A percentile compares a stretch with the other conserved stretches of the same genome.
These are phyloP conservation scores for Geotrichum bryndzae DNA, from an alignment of 1,139 yeast genomes.

Conservation along the genomic window DNA sequence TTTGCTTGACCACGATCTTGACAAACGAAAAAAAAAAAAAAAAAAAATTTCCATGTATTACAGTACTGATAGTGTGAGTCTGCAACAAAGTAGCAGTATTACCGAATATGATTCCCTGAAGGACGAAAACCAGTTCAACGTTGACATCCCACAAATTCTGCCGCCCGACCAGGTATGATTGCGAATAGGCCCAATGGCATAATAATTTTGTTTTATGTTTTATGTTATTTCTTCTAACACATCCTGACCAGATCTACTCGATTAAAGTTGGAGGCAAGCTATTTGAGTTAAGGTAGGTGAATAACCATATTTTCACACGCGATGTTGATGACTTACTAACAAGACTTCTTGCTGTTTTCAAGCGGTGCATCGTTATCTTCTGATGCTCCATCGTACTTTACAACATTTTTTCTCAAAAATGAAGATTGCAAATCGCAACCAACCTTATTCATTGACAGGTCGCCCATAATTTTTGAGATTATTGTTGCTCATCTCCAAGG, in stretches of 20 bases:
- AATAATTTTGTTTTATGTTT: neutral
- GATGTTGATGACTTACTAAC: neutral
- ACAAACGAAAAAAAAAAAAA: no score
- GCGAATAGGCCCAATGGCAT: no score
- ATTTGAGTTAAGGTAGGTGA: constrained; percentile 24
- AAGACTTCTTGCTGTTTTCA: constrained; percentile 16
- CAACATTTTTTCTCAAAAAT: constrained; percentile 39
- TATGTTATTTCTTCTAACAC: neutral
- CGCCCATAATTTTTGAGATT: constrained; percentile 61
- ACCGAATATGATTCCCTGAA: constrained; percentile 13
- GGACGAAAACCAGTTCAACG: constrained; percentile 34
- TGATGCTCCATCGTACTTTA: constrained; percentile 55
- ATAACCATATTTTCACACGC: neutral
- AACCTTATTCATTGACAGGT: constrained; percentile 66
- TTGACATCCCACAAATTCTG: constrained; percentile 50
- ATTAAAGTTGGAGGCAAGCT: constrained; percentile 63
- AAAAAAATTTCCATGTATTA: neutral
- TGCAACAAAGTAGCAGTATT: constrained; percentile 6
- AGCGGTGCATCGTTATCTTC: constrained; percentile 84
- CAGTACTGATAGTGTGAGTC: neutral
- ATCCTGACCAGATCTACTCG: constrained; percentile 43
- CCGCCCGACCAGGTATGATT: constrained; percentile 46
- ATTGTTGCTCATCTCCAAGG: constrained; percentile 65
- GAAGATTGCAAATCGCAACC: constrained; percentile 38
- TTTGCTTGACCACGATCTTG: no score